Conservation (phyloP, 2,329 filamentous ascomycete species). For the Xylariaceae sp. region DNA sequence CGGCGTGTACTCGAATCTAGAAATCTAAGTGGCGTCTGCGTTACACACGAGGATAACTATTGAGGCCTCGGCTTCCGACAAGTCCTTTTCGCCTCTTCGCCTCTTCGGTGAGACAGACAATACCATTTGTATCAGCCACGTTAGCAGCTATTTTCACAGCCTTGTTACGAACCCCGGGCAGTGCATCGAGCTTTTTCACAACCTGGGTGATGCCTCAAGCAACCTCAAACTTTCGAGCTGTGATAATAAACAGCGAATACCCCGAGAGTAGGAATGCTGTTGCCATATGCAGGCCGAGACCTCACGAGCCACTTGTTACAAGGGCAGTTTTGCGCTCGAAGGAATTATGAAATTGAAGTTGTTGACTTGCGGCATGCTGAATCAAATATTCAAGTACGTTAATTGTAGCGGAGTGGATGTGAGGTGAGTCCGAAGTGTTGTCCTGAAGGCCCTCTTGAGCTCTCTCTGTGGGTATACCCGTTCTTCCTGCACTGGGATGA, state of each 20-base stretch:
- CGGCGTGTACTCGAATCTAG: conserved; percentile 2
- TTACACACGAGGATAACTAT: conserved; percentile 7
- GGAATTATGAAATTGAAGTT: neutral
- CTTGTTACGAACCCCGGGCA: neutral
- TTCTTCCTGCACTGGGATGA: neutral
- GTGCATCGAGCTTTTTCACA: neutral
- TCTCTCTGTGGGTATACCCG: too few species aligned
- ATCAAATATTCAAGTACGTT: neutral
- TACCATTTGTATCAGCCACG: neutral
- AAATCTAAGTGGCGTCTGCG: neutral
- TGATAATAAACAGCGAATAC: conserved; percentile 4
- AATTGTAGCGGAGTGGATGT: too few species aligned
- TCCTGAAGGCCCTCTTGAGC: too few species aligned
- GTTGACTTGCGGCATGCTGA: neutral
- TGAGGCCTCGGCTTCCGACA: neutral
- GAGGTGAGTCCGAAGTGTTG: too few species aligned
- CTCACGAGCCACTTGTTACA: neutral
- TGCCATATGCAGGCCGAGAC: conserved; percentile 1
- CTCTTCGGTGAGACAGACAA: neutral
- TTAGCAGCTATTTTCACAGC: neutral
- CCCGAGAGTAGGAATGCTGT: neutral
- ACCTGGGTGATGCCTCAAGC: conserved; percentile 1
- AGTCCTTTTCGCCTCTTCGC: conserved; percentile 1
- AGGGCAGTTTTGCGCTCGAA: conserved; percentile 7
- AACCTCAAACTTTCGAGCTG: conserved; percentile 1